Percentiles rank a stretch among this genome's conserved stretches.
Evolutionary conservation across 371 early-diverging fungal species (phyloP).

Genomic region (Mortierella sp.): DNA sequence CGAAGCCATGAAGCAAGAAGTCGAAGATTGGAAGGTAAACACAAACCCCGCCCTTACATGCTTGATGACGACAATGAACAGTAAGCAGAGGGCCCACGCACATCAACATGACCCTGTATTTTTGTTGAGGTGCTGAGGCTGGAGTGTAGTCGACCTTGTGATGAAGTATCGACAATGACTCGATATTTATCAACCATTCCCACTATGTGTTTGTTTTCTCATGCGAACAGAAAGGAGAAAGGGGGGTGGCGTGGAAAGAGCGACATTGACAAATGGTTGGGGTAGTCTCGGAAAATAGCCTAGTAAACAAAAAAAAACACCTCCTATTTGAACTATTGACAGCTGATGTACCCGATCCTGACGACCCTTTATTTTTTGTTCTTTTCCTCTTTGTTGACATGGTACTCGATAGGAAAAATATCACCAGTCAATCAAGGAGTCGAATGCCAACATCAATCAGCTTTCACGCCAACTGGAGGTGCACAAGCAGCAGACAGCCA

Average conservation of each 20-base stretch:
- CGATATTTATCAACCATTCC: background rate
- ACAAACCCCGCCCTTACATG: background rate
- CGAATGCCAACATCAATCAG: constrained; percentile 73
- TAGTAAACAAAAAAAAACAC: background rate
- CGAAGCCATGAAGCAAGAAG: constrained; percentile 68
- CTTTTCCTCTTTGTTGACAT: background rate
- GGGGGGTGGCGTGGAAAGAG: background rate
- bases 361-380: background rate
- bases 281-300: background rate
- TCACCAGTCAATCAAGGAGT: constrained; percentile 68
- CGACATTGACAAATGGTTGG: background rate
- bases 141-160: background rate
- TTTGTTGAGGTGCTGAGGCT: background rate
- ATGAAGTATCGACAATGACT: constrained; percentile 4
- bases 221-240: background rate
- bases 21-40: constrained; percentile 82
- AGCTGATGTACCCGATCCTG: constrained; percentile 16
- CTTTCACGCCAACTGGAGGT: constrained; percentile 84
- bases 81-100: background rate
- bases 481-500: constrained; percentile 78
- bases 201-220: background rate
- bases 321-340: constrained; percentile 1
- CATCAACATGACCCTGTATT: background rate
- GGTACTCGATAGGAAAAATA: constrained; percentile 58
- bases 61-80: constrained; percentile 4